Base-by-base conservation (phyloP, 2,329 filamentous ascomycete genomes). In the Exophiala sp. region DNA sequence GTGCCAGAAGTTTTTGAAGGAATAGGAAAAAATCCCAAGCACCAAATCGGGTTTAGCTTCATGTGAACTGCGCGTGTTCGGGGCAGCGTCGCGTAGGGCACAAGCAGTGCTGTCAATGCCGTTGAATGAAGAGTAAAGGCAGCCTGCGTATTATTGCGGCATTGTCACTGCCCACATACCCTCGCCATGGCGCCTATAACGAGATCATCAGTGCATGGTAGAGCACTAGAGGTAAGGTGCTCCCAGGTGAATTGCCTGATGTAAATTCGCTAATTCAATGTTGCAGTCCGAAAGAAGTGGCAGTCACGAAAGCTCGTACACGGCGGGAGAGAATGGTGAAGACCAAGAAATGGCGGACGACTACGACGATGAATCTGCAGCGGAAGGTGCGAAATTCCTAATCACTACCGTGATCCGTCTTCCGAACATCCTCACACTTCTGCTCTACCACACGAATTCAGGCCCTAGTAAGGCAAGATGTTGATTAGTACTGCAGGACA, bases 151-250 rank as follows among this genome's bases (percentile, higher is more conserved):
- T 29, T 8, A 5, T 29, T 29, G 24, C 7, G 24, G 24, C 24
- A 29, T 29, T 29, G 24, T 29, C 24, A 5, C 24, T 29, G 24
- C 24, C 24, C 24, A 2, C 24, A 29, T 29, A 29, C 51, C 52
- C 24, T 39, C 38, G 43, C 43, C 42, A 75, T 75, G 72, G 71
- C 72, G 53, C 72, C 72, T 33, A 62, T 71, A 20, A 71, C 69
- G 35, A 64, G 68, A 46, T 65, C 69, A 20, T 65, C 68, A 21
- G 65, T 59, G 14, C 57, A 61, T 41, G 60, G 60, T 21, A 54
- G 52, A 35, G 50, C 24, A 35, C 45, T 54, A 8, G 50, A 57
- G 10, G 57, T 57, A 47, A 52, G 57, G 38, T 33, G 7, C 38
- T 29, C 8, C 10, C 3, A 7, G 18, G 21, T 38, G n/a, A 14